Base-by-base conservation (phyloP, 305 asterid species). In the Fraxinus ornus region DNA sequence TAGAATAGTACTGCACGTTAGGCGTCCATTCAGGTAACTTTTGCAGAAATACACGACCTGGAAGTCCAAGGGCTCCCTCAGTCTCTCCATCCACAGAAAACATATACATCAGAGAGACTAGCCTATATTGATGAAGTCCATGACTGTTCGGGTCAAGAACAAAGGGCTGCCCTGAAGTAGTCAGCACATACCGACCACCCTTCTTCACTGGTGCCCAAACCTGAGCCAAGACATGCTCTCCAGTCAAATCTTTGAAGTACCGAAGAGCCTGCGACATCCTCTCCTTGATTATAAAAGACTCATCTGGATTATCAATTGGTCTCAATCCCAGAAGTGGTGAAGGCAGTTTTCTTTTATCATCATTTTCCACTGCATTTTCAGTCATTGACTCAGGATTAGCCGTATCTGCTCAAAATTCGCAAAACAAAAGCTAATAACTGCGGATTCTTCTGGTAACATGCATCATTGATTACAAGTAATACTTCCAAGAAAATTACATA, bases 11-110 rank as follows among this genome's bases (percentile, higher is more conserved):
- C 89, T 91, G 98, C 85, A 95, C 98, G 82, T 95, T 92, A 30
- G 98, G 98, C 17, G 99, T 91, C 99, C 98, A 95, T 80, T 95
- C 98, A 0, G 99, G 99, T 73, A 93, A 82, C 88, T 89, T 94
- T 80, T 91, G 93, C 79, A 88, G 81, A 84, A 91, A 95, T 78
- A 95, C 99, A 35, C 98, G 97, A 24, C 98, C 99, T 0, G 99
- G 99, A 83, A 94, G 91, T 81, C 99, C 98, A 4, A 92, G 91
- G 78, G 85, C 91, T 71, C 87, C 95, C 28, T 93, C 94, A 26
- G 89, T 80, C 78, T 90, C 97, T 55, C 92, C 94, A 37, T 92
- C 98, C 75, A 88, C 92, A 3, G 94, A 89, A 85, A 94, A 95
- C 92, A 81, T 89, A 79, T 91, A 94, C 89, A 80, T 88, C 82